phyloP scores from a whole-genome alignment of 2,329 filamentous ascomycete species.

The Pseudogymnoascus sp. region DNA sequence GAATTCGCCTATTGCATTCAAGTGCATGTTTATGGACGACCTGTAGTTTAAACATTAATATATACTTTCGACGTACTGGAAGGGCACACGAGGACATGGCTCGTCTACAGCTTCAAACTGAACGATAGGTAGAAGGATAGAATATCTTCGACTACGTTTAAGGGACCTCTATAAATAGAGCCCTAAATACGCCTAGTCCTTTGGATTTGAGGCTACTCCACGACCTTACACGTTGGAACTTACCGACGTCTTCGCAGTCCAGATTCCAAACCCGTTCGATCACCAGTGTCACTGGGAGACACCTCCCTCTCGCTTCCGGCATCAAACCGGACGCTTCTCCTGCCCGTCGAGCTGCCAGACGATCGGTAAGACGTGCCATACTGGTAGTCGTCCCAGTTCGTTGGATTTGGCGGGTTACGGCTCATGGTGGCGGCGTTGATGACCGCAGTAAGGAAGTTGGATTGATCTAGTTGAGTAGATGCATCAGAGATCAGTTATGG shows the following conservation, averaged over 20 bases:
- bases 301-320: slow-evolving; percentile 16
- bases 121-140: background rate
- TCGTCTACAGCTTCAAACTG: background rate
- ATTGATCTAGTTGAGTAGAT: slow-evolving; percentile 7
- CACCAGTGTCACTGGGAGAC: slow-evolving; percentile 16
- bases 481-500: slow-evolving; percentile 1
- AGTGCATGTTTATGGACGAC: slow-evolving; percentile 49
- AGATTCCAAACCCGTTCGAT: slow-evolving; percentile 13
- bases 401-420: slow-evolving; percentile 20
- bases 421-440: slow-evolving; percentile 3
- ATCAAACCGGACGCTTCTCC: slow-evolving; percentile 26
- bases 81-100: background rate
- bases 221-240: background rate
- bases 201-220: background rate
- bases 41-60: slow-evolving; percentile 29
- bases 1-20: slow-evolving; percentile 56
- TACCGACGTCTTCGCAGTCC: slow-evolving; percentile 26
- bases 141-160: background rate
- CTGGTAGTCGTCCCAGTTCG: slow-evolving; percentile 28
- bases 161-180: background rate
- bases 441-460: background rate
- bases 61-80: background rate
- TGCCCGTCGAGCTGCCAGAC: slow-evolving; percentile 24
- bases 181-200: background rate
- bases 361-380: slow-evolving; percentile 26